Base-by-base conservation (phyloP, 176 grass and related monocot species). In the Zea luxurians region DNA sequence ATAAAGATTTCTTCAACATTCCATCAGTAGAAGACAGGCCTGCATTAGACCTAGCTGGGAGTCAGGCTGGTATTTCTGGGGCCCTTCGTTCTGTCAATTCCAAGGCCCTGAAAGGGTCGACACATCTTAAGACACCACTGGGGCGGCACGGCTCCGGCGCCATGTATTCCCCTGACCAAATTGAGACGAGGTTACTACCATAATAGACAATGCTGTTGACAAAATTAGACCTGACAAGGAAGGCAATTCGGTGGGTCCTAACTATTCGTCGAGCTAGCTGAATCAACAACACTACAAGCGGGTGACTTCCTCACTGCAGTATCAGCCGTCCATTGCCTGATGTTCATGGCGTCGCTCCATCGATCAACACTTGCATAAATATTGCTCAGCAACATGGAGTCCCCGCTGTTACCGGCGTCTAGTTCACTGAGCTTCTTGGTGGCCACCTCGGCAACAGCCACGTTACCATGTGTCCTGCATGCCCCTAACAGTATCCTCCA, bases 401-500 rank as follows among this genome's bases (percentile, higher is more conserved):
- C 55, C 55, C 7, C 55, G 2, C 55, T 58, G 17, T 58, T 58
- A 20, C 55, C 8, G 8, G 54, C 17, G 55, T 58, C 55, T 58
- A 58, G 3, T 58, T 58, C 55, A 58, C 55, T 71, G 20, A 91
- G 88, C 63, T 83, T 86, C 75, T 74, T 70, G 27, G 68, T 81
- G 42, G 49, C 73, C 13, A 86, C 82, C 83, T 90, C 68, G 1
- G 83, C 85, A 55, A 84, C 45, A 50, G 10, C 54, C 6, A 91
- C 64, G 77, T 93, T 45, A 17, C 70, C 50, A 48, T 90, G 73
- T 6, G 20, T 81, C 35, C 75, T 80, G 77, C 88, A 86, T 4
- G 80, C 76, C 70, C 79, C 76, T 11, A 89, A 73, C 59, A 89
- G 11, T 81, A 85, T 94, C 67, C 82, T 91, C 80, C 84, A 86